Conservation (phyloP, 2,329 filamentous ascomycete genomes). For the Geosmithia morbida region DNA sequence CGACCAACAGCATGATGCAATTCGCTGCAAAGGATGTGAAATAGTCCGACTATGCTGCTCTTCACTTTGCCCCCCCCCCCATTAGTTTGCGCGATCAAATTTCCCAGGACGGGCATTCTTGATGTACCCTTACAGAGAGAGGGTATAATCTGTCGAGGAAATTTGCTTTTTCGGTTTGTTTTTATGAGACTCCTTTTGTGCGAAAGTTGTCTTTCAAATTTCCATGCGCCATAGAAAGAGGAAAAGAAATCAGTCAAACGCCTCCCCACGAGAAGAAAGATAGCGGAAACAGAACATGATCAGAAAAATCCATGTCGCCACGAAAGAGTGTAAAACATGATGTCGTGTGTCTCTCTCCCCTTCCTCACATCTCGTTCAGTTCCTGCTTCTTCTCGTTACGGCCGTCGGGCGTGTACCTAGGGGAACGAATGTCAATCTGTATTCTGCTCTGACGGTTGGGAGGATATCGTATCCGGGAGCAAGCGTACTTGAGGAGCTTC, state of each 20-base stretch:
- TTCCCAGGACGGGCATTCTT: no score
- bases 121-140: no score
- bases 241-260: background rate
- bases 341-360: background rate
- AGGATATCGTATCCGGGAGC: background rate
- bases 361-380: constrained; percentile 18
- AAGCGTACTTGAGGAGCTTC: constrained; percentile 77
- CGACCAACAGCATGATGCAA: no score
- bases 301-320: background rate
- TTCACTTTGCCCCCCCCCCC: no score
- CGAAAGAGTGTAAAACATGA: background rate
- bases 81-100: no score
- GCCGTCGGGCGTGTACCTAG: constrained; percentile 46
- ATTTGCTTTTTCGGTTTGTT: background rate
- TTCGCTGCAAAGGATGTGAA: no score
- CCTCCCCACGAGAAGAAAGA: background rate
- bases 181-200: background rate
- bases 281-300: no score
- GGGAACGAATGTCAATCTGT: background rate
- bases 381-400: constrained; percentile 45
- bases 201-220: background rate
- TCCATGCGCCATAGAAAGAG: background rate
- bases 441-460: background rate
- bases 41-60: no score
- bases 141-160: no score